phyloP scores from a whole-genome alignment of 192 early-diverging fungal species.

The Coemansia sp. region DNA sequence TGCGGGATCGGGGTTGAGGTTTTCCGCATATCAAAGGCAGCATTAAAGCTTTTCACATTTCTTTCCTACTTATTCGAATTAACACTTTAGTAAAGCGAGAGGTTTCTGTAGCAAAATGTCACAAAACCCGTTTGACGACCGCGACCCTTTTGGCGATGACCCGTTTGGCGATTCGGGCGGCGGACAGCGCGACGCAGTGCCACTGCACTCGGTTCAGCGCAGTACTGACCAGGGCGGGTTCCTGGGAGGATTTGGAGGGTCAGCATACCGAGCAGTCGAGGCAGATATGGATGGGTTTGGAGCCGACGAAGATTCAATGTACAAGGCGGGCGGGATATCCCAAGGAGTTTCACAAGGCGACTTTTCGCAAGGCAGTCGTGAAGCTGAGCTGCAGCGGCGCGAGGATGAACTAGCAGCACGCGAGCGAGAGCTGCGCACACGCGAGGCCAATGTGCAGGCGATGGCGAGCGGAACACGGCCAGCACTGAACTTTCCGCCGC shows the following conservation, averaged over 20 bases:
- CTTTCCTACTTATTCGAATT: neutral
- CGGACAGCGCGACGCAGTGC: conserved; percentile 28
- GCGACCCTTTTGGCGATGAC: conserved; percentile 39
- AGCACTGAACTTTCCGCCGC: conserved; percentile 80
- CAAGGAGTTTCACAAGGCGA: neutral
- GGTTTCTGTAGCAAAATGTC: conserved; percentile 22
- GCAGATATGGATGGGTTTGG: conserved; percentile 19
- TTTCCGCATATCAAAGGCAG: neutral
- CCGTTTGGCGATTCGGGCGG: conserved; percentile 32
- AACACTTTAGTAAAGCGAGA: neutral
- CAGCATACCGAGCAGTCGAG: conserved; percentile 40
- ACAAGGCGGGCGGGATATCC: neutral
- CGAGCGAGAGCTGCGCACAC: conserved; percentile 64
- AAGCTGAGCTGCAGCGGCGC: conserved; percentile 67
- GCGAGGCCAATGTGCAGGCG: conserved; percentile 60
- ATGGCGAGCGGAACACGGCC: conserved; percentile 57
- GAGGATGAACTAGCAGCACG: conserved; percentile 76
- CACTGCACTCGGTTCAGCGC: conserved; percentile 36
- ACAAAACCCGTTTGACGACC: conserved; percentile 48
- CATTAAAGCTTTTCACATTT: conserved; percentile 2
- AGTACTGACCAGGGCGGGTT: conserved; percentile 41
- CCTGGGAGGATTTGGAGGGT: conserved; percentile 25
- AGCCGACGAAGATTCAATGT: conserved; percentile 11
- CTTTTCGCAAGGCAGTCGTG: conserved; percentile 48
- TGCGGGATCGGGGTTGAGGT: neutral